Base-by-base conservation (phyloP, 805 yeast genomes). In the Suhomyces emberorum region DNA sequence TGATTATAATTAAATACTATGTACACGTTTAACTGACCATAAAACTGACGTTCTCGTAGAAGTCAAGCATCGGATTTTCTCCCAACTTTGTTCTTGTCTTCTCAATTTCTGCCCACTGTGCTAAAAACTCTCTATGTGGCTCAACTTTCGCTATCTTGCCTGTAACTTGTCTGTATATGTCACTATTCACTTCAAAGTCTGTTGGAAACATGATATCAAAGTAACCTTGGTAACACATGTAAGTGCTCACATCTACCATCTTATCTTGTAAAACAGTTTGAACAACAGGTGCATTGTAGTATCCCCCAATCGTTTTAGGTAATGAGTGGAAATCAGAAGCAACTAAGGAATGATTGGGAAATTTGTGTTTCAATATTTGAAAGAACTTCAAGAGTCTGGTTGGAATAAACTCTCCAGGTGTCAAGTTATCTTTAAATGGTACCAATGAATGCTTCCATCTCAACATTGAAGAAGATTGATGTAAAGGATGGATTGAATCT, bases 181-280 rank as follows among this genome's bases (percentile, higher is more conserved):
- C 82, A 27, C 75, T 68, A 3, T 79, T 77, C 7, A 79, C 63
- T 6, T 63, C 60, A 56, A 87, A 88, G 51, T 87, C 83, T 0
- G 95, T 87, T 7, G 95, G 86, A 52, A 87, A 87, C 82, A 85
- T 78, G 34, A 87, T 86, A 57, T 87, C 95, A 54, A 85, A 87
- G 51, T 73, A 83, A 0, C 95, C 96, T 54, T 85, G 95, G 26
- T 81, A 72, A n/a, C 76, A 82, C 89, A 87, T 81, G 55, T 79
- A 86, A 0, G 89, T 79, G 25, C 79, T 70, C 0, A 81, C 76
- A 15, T 84, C 79, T 4, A 85, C 72, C 81, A 83, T 82, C 38
- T 70, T 66, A 44, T 81, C 78, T 35, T 79, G 69, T 40, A 83
- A 63, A 51, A 83, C 74, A 0, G 95, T 85, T 53, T 85, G 95